Conservation (phyloP, 2,329 filamentous ascomycete genomes). For the Tolypocladium nubicola region DNA sequence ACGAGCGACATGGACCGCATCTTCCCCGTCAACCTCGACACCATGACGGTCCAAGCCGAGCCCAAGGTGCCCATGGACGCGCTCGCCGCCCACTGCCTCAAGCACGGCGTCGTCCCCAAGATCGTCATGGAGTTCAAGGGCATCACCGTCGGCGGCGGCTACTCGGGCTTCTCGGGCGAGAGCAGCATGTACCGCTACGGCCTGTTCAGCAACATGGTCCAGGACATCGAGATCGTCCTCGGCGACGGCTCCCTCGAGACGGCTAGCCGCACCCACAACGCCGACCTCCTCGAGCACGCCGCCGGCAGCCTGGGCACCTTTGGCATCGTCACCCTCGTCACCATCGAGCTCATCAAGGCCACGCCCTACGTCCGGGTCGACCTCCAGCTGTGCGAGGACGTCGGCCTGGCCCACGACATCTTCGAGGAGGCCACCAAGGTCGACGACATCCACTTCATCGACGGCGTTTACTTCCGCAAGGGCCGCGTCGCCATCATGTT, state of each 20-base stretch:
- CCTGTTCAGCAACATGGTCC: slow-evolving; percentile 42
- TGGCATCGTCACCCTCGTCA: slow-evolving; percentile 44
- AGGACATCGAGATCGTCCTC: slow-evolving; percentile 42
- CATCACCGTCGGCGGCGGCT: slow-evolving; percentile 49
- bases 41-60: slow-evolving; percentile 40
- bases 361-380: slow-evolving; percentile 37
- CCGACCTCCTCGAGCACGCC: slow-evolving; percentile 41
- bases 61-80: slow-evolving; percentile 50
- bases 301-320: slow-evolving; percentile 43
- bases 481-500: slow-evolving; percentile 38
- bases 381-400: slow-evolving; percentile 27
- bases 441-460: slow-evolving; percentile 38
- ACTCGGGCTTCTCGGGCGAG: slow-evolving; percentile 44
- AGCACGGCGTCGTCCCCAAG: slow-evolving; percentile 39
- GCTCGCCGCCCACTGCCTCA: slow-evolving; percentile 39
- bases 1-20: slow-evolving; percentile 43
- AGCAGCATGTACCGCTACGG: slow-evolving; percentile 46
- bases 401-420: slow-evolving; percentile 21
- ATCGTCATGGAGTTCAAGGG: slow-evolving; percentile 51
- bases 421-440: slow-evolving; percentile 19
- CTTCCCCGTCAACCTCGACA: slow-evolving; percentile 36
- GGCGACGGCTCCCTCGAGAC: slow-evolving; percentile 38
- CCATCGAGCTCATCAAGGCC: slow-evolving; percentile 38
- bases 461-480: slow-evolving; percentile 42
- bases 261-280: slow-evolving; percentile 31